Percentiles rank a stretch among this genome's conserved stretches.
These are phyloP conservation scores for Kluyveromyces sp. DNA, from an alignment of 1,139 yeast genomes.

Conservation along the genomic window DNA sequence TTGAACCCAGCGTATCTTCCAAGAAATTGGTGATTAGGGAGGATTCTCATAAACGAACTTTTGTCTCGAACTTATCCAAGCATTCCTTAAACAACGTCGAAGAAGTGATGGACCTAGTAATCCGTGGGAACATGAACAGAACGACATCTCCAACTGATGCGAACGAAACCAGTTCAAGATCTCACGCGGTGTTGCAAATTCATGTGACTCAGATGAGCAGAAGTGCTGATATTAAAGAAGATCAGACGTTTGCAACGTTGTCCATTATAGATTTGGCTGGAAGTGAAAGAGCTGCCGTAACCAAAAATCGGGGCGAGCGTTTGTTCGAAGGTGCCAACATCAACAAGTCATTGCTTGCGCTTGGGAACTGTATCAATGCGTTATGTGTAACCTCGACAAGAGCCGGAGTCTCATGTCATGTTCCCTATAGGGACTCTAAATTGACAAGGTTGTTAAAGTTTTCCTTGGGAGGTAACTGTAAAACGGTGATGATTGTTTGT, in stretches of 20 bases:
- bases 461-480: conserved; percentile 91
- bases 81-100: conserved; percentile 60
- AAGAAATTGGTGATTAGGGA: conserved; percentile 56
- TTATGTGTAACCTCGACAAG: conserved; percentile 40
- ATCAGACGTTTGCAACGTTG: conserved; percentile 69
- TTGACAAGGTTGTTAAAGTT: conserved; percentile 78
- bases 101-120: conserved; percentile 75
- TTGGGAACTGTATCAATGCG: conserved; percentile 93
- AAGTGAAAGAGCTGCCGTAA: conserved; percentile 87
- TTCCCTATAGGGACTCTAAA: conserved; percentile 88
- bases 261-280: conserved; percentile 92
- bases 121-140: conserved; percentile 65
- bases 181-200: conserved; percentile 87
- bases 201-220: conserved; percentile 56
- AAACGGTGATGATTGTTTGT: conserved; percentile 93
- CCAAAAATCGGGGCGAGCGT: conserved; percentile 73
- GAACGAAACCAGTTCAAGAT: conserved; percentile 80
- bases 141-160: conserved; percentile 88
- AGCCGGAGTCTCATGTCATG: conserved; percentile 44
- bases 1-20: conserved; percentile 45
- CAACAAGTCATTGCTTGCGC: conserved; percentile 75
- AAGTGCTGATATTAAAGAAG: conserved; percentile 57
- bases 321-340: conserved; percentile 89
- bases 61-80: conserved; percentile 66
- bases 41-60: conserved; percentile 57